A percentile compares a stretch with the other conserved stretches of the same genome.
These are phyloP conservation scores for Yamadazyma diospyri DNA, from an alignment of 1,139 yeast genomes.

Conservation along the genomic window DNA sequence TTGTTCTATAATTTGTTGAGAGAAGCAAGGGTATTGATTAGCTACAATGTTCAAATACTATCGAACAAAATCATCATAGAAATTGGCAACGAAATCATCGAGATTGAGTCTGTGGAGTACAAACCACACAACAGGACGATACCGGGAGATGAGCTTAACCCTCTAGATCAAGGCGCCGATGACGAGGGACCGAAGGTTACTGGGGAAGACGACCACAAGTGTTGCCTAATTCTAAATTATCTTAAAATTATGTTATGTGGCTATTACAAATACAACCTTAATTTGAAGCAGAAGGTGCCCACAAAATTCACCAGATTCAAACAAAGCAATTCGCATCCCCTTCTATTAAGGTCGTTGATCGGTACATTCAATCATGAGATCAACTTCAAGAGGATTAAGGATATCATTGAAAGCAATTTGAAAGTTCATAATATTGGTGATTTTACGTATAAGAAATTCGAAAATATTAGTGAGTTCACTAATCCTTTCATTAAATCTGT, in stretches of 20 bases:
- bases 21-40: conserved; percentile 71
- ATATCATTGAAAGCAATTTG: conserved; percentile 35
- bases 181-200: conserved; percentile 32
- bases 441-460: conserved; percentile 22
- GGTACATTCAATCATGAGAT: conserved; percentile 67
- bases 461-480: conserved; percentile 19
- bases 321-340: conserved; percentile 44
- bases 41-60: conserved; percentile 67
- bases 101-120: conserved; percentile 59
- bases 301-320: conserved; percentile 52
- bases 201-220: conserved; percentile 36
- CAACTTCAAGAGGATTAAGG: conserved; percentile 39
- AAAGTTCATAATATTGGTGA: conserved; percentile 18
- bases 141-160: conserved; percentile 37
- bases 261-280: conserved; percentile 51
- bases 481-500: conserved; percentile 42
- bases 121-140: not conserved
- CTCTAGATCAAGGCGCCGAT: conserved; percentile 20
- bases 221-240: conserved; percentile 51
- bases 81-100: conserved; percentile 62
- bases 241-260: conserved; percentile 61
- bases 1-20: conserved; percentile 64
- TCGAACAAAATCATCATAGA: conserved; percentile 67
- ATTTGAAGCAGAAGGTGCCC: conserved; percentile 43
- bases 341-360: conserved; percentile 61